Evolutionary conservation across 768 basidiomycete species (phyloP).

Genomic region (Amanita polypyramis): DNA sequence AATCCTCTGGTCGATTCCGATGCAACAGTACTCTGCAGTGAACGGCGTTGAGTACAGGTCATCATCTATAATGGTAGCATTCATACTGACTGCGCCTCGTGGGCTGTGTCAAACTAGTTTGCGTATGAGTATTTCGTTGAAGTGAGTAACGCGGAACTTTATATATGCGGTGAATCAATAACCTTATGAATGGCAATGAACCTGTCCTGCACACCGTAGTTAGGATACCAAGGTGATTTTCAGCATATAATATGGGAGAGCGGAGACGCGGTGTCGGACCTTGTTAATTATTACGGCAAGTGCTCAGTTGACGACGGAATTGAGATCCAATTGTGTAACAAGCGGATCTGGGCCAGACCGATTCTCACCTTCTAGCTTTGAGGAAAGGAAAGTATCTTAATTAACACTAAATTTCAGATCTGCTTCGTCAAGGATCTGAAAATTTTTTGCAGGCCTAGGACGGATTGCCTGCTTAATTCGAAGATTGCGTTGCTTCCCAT

Average conservation of each 20-base stretch:
- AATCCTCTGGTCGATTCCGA: neutral
- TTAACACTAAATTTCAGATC: slow-evolving; percentile 1
- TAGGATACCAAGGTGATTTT: neutral
- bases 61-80: slow-evolving; percentile 5
- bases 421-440: slow-evolving; percentile 4
- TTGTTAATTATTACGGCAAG: slow-evolving; percentile 1
- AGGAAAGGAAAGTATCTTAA: slow-evolving; percentile 3
- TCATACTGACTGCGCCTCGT: slow-evolving; percentile 6
- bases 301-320: neutral
- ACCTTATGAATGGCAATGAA: neutral
- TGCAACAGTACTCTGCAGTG: neutral
- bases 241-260: neutral
- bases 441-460: neutral
- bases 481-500: slow-evolving; percentile 2
- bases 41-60: slow-evolving; percentile 6
- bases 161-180: neutral
- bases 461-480: neutral
- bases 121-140: neutral
- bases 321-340: slow-evolving; percentile 1
- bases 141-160: neutral
- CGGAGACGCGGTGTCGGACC: neutral
- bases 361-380: slow-evolving; percentile 2
- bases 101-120: slow-evolving; percentile 1
- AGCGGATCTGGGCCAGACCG: slow-evolving; percentile 1
- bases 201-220: neutral